A percentile compares a stretch with the other conserved stretches of the same genome.
Conservation (phyloP, 768 basidiomycete genomes). For the Phaffia tasmanica region DNA sequence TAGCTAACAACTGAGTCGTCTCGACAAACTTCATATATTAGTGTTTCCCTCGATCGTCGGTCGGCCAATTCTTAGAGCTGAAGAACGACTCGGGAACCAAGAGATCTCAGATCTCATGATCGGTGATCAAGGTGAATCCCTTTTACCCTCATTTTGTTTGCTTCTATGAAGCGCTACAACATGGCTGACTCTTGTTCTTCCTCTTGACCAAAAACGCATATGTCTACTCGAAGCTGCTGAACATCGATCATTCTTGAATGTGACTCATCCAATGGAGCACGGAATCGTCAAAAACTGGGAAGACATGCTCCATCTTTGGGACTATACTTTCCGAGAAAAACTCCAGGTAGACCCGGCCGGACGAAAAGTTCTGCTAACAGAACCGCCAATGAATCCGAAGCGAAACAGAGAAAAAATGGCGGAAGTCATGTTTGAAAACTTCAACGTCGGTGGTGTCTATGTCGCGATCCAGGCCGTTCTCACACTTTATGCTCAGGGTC, state of each 20-base stretch:
- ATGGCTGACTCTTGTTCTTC: not conserved
- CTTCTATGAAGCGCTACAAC: not conserved
- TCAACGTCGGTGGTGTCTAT: slow-evolving; percentile 89
- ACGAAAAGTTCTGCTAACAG: slow-evolving; percentile 82
- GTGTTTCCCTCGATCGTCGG: slow-evolving; percentile 96
- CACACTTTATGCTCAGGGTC: slow-evolving; percentile 96
- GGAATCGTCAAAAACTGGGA: slow-evolving; percentile 99
- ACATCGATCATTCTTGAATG: slow-evolving; percentile 87
- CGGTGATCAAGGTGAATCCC: slow-evolving; percentile 58
- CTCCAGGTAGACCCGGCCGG: slow-evolving; percentile 76
- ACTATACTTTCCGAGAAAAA: slow-evolving; percentile 92
- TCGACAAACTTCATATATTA: slow-evolving; percentile 33
- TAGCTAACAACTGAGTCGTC: not conserved
- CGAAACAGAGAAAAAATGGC: slow-evolving; percentile 85
- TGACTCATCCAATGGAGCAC: slow-evolving; percentile 98
- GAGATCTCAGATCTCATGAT: slow-evolving; percentile 96
- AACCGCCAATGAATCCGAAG: slow-evolving; percentile 98
- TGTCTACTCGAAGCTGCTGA: slow-evolving; percentile 49
- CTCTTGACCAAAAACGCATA: not conserved
- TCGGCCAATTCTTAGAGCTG: slow-evolving; percentile 90
- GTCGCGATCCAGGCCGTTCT: slow-evolving; percentile 97
- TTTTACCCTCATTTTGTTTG: not conserved
- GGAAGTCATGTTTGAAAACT: slow-evolving; percentile 99
- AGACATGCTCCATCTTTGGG: slow-evolving; percentile 96
- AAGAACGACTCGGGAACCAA: slow-evolving; percentile 77